These are phyloP conservation scores for Podaxis sp. DNA, from an alignment of 768 basidiomycete genomes.

Conservation along the genomic window DNA sequence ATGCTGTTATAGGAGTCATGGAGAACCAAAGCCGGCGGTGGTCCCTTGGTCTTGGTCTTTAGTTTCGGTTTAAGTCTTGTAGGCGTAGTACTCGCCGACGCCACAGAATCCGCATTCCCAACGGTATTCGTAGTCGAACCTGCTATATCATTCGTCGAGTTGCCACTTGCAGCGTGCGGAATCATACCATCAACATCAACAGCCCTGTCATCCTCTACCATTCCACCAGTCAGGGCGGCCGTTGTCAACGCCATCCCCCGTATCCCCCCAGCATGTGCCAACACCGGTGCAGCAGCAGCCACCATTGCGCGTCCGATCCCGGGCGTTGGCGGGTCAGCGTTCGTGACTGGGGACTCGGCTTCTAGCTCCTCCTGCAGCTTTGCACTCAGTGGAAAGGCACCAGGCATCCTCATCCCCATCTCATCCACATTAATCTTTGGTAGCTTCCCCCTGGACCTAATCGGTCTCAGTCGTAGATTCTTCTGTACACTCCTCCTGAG, in stretches of 20 bases:
- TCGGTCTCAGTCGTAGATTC: conserved; percentile 78
- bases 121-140: background rate
- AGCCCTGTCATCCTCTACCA: background rate
- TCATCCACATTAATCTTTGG: conserved; percentile 40
- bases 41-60: conserved; percentile 1
- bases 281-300: conserved; percentile 9
- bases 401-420: conserved; percentile 20
- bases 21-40: conserved; percentile 12
- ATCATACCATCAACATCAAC: conserved; percentile 1
- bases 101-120: background rate
- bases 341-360: background rate
- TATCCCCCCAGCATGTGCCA: background rate
- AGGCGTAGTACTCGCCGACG: background rate
- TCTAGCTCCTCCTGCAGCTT: conserved; percentile 3
- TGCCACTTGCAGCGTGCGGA: background rate
- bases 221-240: background rate
- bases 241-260: background rate
- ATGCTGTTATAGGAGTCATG: conserved; percentile 4
- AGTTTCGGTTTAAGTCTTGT: conserved; percentile 5
- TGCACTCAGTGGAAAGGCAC: conserved; percentile 23
- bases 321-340: background rate
- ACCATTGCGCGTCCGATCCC: conserved; percentile 8
- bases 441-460: conserved; percentile 57
- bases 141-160: background rate
- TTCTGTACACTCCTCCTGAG: conserved; percentile 71